Evolutionary conservation across 805 yeast genomes (phyloP).

Genomic region (Candida schatavii): DNA sequence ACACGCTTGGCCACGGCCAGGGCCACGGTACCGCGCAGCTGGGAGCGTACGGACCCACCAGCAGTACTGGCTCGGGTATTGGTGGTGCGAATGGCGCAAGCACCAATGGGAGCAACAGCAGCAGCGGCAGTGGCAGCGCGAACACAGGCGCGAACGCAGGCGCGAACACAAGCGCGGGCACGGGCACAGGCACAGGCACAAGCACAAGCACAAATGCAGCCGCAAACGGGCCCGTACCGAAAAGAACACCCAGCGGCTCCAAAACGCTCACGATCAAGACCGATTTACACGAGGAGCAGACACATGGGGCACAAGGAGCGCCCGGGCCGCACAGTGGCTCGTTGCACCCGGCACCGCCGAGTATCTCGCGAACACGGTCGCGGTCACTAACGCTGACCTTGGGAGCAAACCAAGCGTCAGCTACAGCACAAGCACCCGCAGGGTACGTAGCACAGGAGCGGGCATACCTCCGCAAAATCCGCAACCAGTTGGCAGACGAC

Average conservation of each 20-base stretch:
- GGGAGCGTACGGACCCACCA: too few species aligned
- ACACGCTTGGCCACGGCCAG: too few species aligned
- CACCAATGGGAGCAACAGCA: neutral
- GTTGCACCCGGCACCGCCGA: neutral
- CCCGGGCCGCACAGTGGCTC: neutral
- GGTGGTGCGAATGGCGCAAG: neutral
- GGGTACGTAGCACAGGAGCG: constrained; percentile 61
- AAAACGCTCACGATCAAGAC: neutral
- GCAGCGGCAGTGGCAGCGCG: neutral
- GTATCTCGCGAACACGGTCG: constrained; percentile 12
- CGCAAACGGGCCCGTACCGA: neutral
- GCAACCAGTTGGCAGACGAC: constrained; percentile 62
- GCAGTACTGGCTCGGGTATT: neutral
- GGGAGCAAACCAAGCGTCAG: constrained; percentile 10
- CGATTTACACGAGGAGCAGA: neutral
- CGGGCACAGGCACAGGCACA: neutral
- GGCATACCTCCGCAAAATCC: constrained; percentile 60
- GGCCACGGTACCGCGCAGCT: too few species aligned
- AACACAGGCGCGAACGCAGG: neutral
- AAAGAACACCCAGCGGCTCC: constrained; percentile 3
- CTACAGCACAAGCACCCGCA: neutral
- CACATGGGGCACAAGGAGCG: neutral
- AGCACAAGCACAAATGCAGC: too few species aligned
- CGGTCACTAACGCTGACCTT: constrained; percentile 18
- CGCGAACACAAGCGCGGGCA: neutral